Evolutionary conservation across 495 filamentous ascomycete genomes (phyloP).

Genomic region (Neurospora sp.): DNA sequence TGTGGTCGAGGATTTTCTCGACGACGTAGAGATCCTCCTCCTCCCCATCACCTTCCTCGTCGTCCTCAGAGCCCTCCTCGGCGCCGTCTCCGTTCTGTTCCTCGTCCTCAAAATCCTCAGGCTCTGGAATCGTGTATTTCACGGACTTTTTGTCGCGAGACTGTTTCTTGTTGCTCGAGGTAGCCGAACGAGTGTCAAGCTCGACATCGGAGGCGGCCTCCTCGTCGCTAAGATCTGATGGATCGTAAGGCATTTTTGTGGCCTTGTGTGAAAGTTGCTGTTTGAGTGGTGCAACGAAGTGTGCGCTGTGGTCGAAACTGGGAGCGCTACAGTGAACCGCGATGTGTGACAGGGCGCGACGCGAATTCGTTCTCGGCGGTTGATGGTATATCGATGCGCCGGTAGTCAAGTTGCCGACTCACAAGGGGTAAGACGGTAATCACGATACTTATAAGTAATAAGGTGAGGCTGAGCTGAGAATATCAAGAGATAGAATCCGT

Average conservation of each 20-base stretch:
- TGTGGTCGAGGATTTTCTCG: constrained; percentile 46
- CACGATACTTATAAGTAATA: not conserved
- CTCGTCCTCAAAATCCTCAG: constrained; percentile 14
- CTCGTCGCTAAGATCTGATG: constrained; percentile 32
- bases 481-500: not conserved
- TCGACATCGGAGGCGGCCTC: constrained; percentile 25
- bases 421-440: not conserved
- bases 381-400: not conserved
- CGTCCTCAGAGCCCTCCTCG: constrained; percentile 22
- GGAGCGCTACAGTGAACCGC: not conserved
- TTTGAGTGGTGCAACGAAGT: no score
- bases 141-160: constrained; percentile 14
- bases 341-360: not conserved
- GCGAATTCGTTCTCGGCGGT: not conserved
- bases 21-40: constrained; percentile 41
- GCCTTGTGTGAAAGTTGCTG: not conserved
- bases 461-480: not conserved
- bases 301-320: not conserved
- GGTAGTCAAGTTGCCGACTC: not conserved
- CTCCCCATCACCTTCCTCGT: constrained; percentile 32
- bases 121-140: constrained; percentile 5
- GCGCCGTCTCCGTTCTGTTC: constrained; percentile 12
- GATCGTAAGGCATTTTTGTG: not conserved
- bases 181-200: constrained; percentile 1
- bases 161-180: constrained; percentile 9